These are phyloP conservation scores for Carnegiea gigantea DNA, from an alignment of 179 eudicot genomes.

Conservation along the genomic window DNA sequence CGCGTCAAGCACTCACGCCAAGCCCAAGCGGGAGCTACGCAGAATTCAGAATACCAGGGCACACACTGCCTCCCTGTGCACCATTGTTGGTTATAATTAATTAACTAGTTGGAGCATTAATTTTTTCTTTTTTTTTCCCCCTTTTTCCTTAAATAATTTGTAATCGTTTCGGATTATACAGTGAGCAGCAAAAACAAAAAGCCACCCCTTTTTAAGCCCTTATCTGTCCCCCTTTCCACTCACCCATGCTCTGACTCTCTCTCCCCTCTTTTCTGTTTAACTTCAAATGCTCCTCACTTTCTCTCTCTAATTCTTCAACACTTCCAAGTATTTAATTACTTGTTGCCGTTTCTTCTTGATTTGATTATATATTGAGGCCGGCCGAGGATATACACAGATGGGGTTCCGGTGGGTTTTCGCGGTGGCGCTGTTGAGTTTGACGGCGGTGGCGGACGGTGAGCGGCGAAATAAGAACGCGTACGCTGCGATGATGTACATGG, in stretches of 20 bases:
- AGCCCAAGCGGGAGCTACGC: too few species aligned
- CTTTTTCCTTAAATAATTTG: too few species aligned
- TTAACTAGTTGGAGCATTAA: too few species aligned
- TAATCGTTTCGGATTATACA: too few species aligned
- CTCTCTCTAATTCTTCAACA: not conserved
- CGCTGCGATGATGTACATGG: slow-evolving; percentile 98
- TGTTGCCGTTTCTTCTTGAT: not conserved
- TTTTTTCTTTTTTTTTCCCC: too few species aligned
- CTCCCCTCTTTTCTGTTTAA: not conserved
- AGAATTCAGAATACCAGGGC: too few species aligned
- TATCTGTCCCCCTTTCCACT: not conserved
- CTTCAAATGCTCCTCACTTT: not conserved
- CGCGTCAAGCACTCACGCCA: too few species aligned
- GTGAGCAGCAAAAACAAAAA: not conserved
- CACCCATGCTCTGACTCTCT: not conserved
- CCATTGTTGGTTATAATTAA: too few species aligned
- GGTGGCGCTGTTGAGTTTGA: not conserved
- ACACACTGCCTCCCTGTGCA: too few species aligned
- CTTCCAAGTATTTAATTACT: not conserved
- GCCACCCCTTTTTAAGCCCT: not conserved
- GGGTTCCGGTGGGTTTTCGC: not conserved
- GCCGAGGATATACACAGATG: not conserved
- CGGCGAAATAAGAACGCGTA: slow-evolving; percentile 54
- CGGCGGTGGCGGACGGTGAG: slow-evolving; percentile 12
- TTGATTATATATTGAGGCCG: not conserved